phyloP scores from a whole-genome alignment of 805 yeast genomes.

The Saccharomycopsis fermentans region DNA sequence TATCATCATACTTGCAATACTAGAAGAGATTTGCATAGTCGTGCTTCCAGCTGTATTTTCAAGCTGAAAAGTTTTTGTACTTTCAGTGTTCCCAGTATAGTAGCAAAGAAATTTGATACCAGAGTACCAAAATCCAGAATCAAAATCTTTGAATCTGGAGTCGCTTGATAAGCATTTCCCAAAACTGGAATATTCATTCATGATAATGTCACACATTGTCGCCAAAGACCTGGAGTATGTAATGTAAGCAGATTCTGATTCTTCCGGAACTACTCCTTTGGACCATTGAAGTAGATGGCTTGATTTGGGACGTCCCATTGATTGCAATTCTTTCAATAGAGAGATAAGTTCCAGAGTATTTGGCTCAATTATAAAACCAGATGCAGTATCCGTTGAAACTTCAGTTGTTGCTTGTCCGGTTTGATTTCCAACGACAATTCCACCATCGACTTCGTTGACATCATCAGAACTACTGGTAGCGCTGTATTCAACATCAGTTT shows the following conservation, averaged over 20 bases:
- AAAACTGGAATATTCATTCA: neutral
- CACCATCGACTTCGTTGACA: neutral
- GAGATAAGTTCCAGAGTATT: neutral
- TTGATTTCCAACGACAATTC: neutral
- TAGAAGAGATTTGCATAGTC: neutral
- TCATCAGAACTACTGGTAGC: neutral
- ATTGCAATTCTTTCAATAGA: neutral
- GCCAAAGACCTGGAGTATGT: neutral
- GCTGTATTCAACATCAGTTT: neutral
- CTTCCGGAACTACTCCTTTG: neutral
- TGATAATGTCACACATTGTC: neutral
- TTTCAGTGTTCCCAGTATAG: neutral
- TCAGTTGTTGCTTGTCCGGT: neutral
- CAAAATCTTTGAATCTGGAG: neutral
- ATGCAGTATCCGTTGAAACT: neutral
- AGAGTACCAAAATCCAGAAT: neutral
- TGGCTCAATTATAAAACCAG: neutral
- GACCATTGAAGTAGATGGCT: neutral
- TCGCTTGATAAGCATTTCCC: neutral
- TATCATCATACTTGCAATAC: conserved; percentile 1
- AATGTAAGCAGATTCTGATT: neutral
- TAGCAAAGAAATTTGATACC: neutral
- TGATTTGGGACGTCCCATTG: neutral
- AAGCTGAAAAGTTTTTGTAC: neutral
- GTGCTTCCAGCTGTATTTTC: neutral